phyloP scores from a whole-genome alignment of 495 filamentous ascomycete genomes.

The Coniosporium apollinis region DNA sequence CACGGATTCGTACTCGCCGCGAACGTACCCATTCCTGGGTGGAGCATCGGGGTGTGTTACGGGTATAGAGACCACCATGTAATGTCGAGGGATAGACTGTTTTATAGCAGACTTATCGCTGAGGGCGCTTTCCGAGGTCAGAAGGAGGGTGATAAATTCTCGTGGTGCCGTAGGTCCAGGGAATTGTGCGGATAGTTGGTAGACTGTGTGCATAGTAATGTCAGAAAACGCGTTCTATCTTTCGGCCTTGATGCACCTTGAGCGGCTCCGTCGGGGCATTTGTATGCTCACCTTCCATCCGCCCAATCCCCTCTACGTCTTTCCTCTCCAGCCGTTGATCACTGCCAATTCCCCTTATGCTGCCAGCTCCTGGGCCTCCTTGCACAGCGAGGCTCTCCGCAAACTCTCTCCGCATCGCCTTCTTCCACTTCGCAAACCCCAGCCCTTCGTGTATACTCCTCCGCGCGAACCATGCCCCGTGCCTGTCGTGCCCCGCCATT shows the following conservation, averaged over 20 bases:
- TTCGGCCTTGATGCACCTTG: background rate
- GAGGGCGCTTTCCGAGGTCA: conserved; percentile 35
- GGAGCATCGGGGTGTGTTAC: conserved; percentile 58
- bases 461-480: conserved; percentile 79
- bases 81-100: conserved; percentile 37
- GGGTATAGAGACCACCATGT: conserved; percentile 75
- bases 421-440: conserved; percentile 52
- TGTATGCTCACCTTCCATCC: conserved; percentile 43
- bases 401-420: conserved; percentile 43
- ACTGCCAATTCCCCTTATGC: conserved; percentile 68
- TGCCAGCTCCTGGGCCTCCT: conserved; percentile 45
- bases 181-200: conserved; percentile 74
- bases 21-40: conserved; percentile 49
- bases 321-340: conserved; percentile 51
- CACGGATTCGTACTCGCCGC: conserved; percentile 80
- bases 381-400: conserved; percentile 43
- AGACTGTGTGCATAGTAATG: conserved; percentile 36
- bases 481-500: conserved; percentile 56
- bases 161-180: conserved; percentile 73
- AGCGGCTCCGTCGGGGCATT: background rate
- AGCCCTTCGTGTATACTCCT: conserved; percentile 67
- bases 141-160: conserved; percentile 67
- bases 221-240: conserved; percentile 10
- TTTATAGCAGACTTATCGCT: conserved; percentile 12
- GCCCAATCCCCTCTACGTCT: conserved; percentile 36